Percentiles rank a stretch among this genome's conserved stretches.
These are phyloP conservation scores for Halophytophthora batemanensis DNA, from an alignment of 352 stramenopile species.

Conservation along the genomic window DNA sequence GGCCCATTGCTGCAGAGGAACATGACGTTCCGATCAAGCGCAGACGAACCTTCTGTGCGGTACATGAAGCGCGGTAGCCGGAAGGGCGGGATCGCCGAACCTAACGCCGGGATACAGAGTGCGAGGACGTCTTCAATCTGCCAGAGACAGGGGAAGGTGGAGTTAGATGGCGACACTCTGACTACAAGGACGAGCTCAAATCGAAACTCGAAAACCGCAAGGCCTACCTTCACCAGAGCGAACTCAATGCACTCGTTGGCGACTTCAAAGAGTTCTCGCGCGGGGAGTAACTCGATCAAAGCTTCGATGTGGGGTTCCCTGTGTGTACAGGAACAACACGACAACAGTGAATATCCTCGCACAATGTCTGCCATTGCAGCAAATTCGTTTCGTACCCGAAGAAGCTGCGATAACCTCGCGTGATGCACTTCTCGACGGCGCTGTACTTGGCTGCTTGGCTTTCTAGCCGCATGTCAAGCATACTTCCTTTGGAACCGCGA, in stretches of 20 bases:
- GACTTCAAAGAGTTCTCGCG: conserved; percentile 28
- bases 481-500: conserved; percentile 5
- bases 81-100: conserved; percentile 67
- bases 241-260: conserved; percentile 32
- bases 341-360: no score
- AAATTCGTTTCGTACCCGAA: conserved; percentile 16
- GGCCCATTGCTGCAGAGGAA: no score
- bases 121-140: conserved; percentile 69
- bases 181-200: no score
- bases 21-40: not conserved
- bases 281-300: conserved; percentile 26
- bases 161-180: no score
- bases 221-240: conserved; percentile 34
- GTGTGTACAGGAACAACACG: conserved; percentile 1
- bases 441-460: conserved; percentile 12
- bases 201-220: not conserved
- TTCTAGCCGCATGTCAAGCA: conserved; percentile 13
- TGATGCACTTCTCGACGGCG: conserved; percentile 18
- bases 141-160: no score
- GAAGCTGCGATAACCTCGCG: conserved; percentile 11
- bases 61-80: conserved; percentile 71
- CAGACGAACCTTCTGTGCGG: conserved; percentile 40
- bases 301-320: conserved; percentile 24
- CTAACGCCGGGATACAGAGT: conserved; percentile 69
- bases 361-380: not conserved